Base-by-base conservation (phyloP, 2,329 filamentous ascomycete genomes). In the Rhinocladiella similis region DNA sequence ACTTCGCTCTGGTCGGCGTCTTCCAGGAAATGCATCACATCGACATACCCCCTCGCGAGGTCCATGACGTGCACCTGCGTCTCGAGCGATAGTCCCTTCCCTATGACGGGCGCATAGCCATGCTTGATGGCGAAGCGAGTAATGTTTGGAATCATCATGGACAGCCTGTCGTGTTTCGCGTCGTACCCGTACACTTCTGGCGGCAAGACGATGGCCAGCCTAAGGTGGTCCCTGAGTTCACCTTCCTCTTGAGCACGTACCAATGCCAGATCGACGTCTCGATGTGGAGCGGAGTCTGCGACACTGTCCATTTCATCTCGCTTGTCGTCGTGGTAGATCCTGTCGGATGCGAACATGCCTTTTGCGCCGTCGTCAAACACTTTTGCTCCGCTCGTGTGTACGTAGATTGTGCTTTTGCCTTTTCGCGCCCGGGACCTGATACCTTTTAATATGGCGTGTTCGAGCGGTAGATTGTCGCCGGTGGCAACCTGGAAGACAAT, bases 401-500 rank as follows among this genome's bases (percentile, higher is more conserved):
- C 77, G 68, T 73, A 81, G 56, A 77, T 76, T 12, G 75, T 76
- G 14, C 48, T 53, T 27, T 73, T 68, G 6, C 68, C 69, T 36
- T 70, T 61, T 2, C 66, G 56, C 2, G 74, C 70, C 5, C 76
- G 72, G 49, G 72, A 62, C 43, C 69, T 60, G 43, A 80, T 65
- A 6, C 75, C 78, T 4, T 71, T 70, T 1, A 80, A 63, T 10
- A 81, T 69, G 16, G 77, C 75, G 60, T 76, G 59, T 1, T 70
- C 77, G 9, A 72, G 75, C 5, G 75, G 73, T 16, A 77, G 66
- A 55, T 80, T 72, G 64, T 81, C 78, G 5, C 76, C 76, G 3
- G 76, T 78, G 7, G 79, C 78, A 10, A 73, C 77, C 64, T 80
- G 77, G 50, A 81, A 68, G 25, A 75, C 66, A 7, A 78, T 73